phyloP scores from a whole-genome alignment of 2,329 filamentous ascomycete genomes.

The Arthroderma sp. region DNA sequence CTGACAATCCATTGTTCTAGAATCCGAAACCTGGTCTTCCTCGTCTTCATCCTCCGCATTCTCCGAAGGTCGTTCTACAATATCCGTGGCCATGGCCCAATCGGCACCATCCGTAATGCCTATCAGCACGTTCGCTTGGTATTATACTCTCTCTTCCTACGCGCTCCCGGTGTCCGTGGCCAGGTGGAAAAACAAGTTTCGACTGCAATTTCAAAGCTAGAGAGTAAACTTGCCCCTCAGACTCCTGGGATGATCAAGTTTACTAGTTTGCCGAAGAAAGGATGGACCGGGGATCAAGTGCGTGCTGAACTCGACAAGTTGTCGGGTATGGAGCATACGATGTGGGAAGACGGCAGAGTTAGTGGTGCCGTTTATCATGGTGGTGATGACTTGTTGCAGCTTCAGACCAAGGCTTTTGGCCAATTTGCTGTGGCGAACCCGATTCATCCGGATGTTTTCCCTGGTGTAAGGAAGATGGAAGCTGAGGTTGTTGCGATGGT shows the following conservation, averaged over 20 bases:
- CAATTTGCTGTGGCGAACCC: conserved; percentile 93
- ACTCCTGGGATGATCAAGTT: conserved; percentile 60
- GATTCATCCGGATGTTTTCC: conserved; percentile 96
- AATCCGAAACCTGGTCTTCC: conserved; percentile 74
- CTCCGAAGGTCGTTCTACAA: conserved; percentile 68
- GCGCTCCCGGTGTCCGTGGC: conserved; percentile 69
- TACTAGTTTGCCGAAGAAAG: conserved; percentile 65
- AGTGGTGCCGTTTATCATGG: conserved; percentile 95
- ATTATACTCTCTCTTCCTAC: conserved; percentile 74
- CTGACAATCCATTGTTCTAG: conserved; percentile 29
- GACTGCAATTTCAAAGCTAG: conserved; percentile 65
- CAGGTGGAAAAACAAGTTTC: conserved; percentile 75
- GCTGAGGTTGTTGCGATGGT: conserved; percentile 97
- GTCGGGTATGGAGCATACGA: conserved; percentile 77
- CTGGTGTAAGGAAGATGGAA: conserved; percentile 97
- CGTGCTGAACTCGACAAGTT: conserved; percentile 66
- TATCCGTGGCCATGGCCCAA: conserved; percentile 72
- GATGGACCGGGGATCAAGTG: conserved; percentile 67
- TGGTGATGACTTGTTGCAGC: conserved; percentile 61
- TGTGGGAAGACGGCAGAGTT: conserved; percentile 92
- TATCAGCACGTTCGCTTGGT: conserved; percentile 60
- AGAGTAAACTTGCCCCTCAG: conserved; percentile 67
- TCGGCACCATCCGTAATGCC: conserved; percentile 63
- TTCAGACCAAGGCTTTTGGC: conserved; percentile 87
- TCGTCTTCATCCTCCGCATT: conserved; percentile 76